These are phyloP conservation scores for Epichloe scottii DNA, from an alignment of 2,329 filamentous ascomycete species.

Conservation along the genomic window DNA sequence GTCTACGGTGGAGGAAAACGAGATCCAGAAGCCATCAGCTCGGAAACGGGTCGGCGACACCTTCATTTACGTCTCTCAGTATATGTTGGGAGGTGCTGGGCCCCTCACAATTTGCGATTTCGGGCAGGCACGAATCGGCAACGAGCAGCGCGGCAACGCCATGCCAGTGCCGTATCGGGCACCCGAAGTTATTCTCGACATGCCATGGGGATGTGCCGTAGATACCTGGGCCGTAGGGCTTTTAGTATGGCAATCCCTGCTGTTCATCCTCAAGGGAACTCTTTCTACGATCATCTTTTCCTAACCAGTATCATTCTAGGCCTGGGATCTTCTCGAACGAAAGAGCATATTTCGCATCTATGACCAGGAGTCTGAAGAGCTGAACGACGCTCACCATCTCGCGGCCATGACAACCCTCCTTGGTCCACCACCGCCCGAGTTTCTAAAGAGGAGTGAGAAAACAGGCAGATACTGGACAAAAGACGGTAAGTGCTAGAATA, in stretches of 20 bases:
- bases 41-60: constrained; percentile 16
- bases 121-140: constrained; percentile 23
- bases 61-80: constrained; percentile 20
- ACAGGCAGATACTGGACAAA: constrained; percentile 15
- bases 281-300: no score
- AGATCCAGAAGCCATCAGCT: constrained; percentile 17
- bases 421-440: constrained; percentile 15
- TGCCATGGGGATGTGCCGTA: constrained; percentile 20
- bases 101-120: constrained; percentile 22
- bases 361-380: constrained; percentile 10
- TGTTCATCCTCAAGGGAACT: no score
- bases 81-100: constrained; percentile 19
- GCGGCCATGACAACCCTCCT: constrained; percentile 17
- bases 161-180: constrained; percentile 21
- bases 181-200: constrained; percentile 24
- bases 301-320: not conserved
- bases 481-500: constrained; percentile 10
- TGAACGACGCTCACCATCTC: constrained; percentile 17
- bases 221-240: constrained; percentile 25
- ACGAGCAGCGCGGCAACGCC: constrained; percentile 11
- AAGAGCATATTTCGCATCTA: constrained; percentile 14
- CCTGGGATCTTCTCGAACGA: constrained; percentile 10
- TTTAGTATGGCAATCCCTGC: constrained; percentile 13
- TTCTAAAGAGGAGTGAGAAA: constrained; percentile 11
- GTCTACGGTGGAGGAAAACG: constrained; percentile 17